phyloP scores from a whole-genome alignment of 1,139 yeast species.

The Candida tropicalis region DNA sequence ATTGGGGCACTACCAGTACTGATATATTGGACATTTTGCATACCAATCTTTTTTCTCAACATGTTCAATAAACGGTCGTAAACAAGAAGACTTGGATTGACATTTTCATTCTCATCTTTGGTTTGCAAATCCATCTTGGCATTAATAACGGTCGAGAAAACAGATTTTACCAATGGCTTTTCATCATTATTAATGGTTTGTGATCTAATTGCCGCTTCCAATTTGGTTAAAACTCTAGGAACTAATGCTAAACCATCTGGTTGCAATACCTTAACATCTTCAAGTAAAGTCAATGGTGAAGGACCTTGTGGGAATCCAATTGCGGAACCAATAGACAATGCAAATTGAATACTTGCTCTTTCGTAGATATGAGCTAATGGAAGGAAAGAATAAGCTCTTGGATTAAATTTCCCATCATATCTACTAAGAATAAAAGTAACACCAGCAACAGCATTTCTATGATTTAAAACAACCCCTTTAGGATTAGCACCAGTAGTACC shows the following conservation, averaged over 20 bases:
- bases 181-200: slow-evolving; percentile 47
- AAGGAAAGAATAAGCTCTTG: slow-evolving; percentile 22
- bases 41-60: slow-evolving; percentile 40
- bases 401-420: slow-evolving; percentile 14
- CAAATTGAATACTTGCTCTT: slow-evolving; percentile 30
- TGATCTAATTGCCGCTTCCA: slow-evolving; percentile 49
- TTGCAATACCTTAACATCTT: slow-evolving; percentile 37
- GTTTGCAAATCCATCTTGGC: slow-evolving; percentile 36
- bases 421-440: slow-evolving; percentile 30
- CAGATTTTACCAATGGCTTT: slow-evolving; percentile 29
- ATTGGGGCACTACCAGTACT: slow-evolving; percentile 50
- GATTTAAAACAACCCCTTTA: slow-evolving; percentile 71
- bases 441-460: slow-evolving; percentile 55
- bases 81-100: slow-evolving; percentile 24
- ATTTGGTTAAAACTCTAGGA: slow-evolving; percentile 41
- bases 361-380: slow-evolving; percentile 68
- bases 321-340: slow-evolving; percentile 29
- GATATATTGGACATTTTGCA: slow-evolving; percentile 29
- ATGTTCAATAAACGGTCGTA: slow-evolving; percentile 32
- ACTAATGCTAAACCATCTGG: slow-evolving; percentile 41
- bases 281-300: slow-evolving; percentile 41
- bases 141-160: slow-evolving; percentile 32
- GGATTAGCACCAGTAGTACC: slow-evolving; percentile 75
- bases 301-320: slow-evolving; percentile 46
- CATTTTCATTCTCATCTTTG: slow-evolving; percentile 10